These are phyloP conservation scores for Suillus occidentalis DNA, from an alignment of 768 basidiomycete species.

Conservation along the genomic window DNA sequence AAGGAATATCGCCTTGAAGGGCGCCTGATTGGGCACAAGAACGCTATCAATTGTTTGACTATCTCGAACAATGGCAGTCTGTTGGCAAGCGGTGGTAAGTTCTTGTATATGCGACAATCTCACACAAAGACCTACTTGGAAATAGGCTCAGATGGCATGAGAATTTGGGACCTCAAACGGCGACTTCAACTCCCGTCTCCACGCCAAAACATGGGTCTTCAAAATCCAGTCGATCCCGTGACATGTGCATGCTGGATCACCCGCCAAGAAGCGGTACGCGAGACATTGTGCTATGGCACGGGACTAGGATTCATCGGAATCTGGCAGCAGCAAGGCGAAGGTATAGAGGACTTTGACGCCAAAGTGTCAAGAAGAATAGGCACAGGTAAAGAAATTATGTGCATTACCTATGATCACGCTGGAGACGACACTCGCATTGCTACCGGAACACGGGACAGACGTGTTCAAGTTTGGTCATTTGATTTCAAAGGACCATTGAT, in stretches of 20 bases:
- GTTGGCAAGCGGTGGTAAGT: neutral
- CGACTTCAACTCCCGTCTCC: neutral
- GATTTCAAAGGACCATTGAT: neutral
- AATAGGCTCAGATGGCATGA: no score
- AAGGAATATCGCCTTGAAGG: constrained; percentile 4
- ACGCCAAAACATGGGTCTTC: neutral
- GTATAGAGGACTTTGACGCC: constrained; percentile 6
- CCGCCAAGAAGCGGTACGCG: neutral
- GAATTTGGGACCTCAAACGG: neutral
- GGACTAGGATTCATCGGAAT: constrained; percentile 11
- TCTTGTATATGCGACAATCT: neutral
- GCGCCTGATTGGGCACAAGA: constrained; percentile 6
- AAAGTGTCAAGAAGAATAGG: constrained; percentile 1
- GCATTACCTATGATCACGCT: constrained; percentile 2
- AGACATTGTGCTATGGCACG: constrained; percentile 9
- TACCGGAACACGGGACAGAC: neutral
- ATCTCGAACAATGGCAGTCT: constrained; percentile 7
- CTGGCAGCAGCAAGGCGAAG: constrained; percentile 5
- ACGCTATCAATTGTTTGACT: constrained; percentile 8
- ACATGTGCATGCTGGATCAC: constrained; percentile 11
- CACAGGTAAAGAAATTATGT: constrained; percentile 13
- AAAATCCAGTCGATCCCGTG: constrained; percentile 7
- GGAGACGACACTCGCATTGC: neutral
- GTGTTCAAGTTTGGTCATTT: neutral
- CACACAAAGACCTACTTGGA: neutral